Evolutionary conservation across 1,139 yeast species (phyloP).

Genomic region (Magnusiomyces tetraspermus): DNA sequence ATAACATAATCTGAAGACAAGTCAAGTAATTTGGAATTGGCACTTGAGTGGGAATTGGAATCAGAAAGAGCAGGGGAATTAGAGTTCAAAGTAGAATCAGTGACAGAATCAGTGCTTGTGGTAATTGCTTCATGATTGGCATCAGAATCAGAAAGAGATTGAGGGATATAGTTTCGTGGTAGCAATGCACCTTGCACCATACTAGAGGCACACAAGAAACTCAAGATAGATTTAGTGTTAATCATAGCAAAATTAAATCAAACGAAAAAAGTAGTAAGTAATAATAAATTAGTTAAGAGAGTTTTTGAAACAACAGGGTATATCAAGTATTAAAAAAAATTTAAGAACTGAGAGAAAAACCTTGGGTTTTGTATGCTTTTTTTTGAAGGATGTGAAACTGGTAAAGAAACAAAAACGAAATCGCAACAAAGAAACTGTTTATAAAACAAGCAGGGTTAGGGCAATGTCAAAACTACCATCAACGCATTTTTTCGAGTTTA

Average conservation of each 20-base stretch:
- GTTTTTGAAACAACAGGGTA: too few relatives aligned
- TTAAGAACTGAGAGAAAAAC: too few relatives aligned
- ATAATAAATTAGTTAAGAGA: too few relatives aligned
- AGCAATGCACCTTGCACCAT: background rate
- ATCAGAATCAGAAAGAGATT: too few relatives aligned
- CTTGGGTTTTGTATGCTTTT: too few relatives aligned
- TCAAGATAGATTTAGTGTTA: background rate
- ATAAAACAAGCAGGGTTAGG: slow-evolving; percentile 7
- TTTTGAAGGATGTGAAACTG: background rate
- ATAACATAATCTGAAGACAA: background rate
- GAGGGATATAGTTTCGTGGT: background rate
- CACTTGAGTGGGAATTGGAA: too few relatives aligned
- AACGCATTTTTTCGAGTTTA: background rate
- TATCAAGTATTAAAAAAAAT: too few relatives aligned
- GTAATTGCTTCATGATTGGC: too few relatives aligned
- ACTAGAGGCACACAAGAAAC: background rate
- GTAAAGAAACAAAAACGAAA: background rate
- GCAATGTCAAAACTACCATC: background rate
- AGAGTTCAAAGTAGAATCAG: background rate
- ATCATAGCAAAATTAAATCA: slow-evolving; percentile 3
- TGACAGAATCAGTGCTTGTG: background rate
- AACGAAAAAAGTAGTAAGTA: background rate
- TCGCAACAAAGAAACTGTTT: background rate
- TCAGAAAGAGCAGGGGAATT: background rate
- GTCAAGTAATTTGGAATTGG: too few relatives aligned